Conservation (phyloP, 306 rosid genomes). For the Cucurbita moschata region DNA sequence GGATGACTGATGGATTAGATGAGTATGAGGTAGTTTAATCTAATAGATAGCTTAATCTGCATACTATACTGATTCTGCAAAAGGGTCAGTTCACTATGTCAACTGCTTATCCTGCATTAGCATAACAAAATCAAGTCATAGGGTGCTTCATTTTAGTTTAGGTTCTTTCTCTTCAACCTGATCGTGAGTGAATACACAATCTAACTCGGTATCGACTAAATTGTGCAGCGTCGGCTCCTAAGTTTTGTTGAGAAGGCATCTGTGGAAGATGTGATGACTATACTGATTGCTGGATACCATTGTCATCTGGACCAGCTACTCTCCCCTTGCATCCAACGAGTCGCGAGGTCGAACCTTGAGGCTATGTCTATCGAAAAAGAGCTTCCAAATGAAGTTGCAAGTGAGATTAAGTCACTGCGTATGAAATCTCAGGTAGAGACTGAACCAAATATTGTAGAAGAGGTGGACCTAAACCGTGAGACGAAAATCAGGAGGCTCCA, state of each 20-base stretch:
- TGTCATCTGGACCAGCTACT: conserved; percentile 50
- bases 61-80: not conserved
- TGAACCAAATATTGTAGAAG: conserved; percentile 21
- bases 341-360: conserved; percentile 62
- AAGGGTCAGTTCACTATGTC: not conserved
- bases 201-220: conserved; percentile 6
- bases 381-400: conserved; percentile 44
- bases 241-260: conserved; percentile 72
- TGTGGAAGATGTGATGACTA: conserved; percentile 73
- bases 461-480: conserved; percentile 22
- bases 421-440: conserved; percentile 20
- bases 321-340: conserved; percentile 43
- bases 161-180: not conserved
- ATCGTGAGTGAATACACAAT: not conserved
- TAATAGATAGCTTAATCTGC: not conserved
- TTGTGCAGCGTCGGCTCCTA: conserved; percentile 61
- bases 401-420: conserved; percentile 30
- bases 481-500: conserved; percentile 48
- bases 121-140: not conserved
- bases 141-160: not conserved
- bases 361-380: conserved; percentile 48
- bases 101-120: not conserved
- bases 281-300: conserved; percentile 51
- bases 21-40: not conserved
- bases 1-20: not conserved